Conservation (phyloP, 2,329 filamentous ascomycete species). For the Claviceps digitariae region DNA sequence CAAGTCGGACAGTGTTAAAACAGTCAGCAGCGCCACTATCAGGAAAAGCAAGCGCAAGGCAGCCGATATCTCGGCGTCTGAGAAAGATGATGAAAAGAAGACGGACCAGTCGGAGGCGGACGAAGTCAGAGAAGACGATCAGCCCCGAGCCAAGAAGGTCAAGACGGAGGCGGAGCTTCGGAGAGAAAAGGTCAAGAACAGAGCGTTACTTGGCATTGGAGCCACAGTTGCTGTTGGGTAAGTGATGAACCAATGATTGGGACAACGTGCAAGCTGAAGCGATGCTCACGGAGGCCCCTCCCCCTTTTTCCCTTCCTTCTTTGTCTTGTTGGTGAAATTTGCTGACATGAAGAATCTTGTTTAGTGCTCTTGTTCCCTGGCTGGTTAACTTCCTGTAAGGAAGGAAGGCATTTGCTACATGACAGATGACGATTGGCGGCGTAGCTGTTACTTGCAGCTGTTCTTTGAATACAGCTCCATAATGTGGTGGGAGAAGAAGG, state of each 20-base stretch:
- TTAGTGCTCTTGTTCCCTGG: slow-evolving; percentile 35
- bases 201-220: slow-evolving; percentile 73
- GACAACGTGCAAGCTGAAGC: too few relatives aligned
- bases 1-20: slow-evolving; percentile 19
- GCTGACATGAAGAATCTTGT: not conserved
- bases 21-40: slow-evolving; percentile 21
- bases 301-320: not conserved
- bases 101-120: slow-evolving; percentile 16
- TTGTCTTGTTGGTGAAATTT: too few relatives aligned
- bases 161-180: slow-evolving; percentile 71
- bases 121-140: slow-evolving; percentile 23
- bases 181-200: slow-evolving; percentile 74
- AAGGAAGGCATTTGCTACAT: not conserved
- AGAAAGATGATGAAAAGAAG: slow-evolving; percentile 35
- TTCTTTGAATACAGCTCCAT: slow-evolving; percentile 1
- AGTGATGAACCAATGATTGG: too few relatives aligned
- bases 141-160: slow-evolving; percentile 55
- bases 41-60: slow-evolving; percentile 61
- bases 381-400: slow-evolving; percentile 36
- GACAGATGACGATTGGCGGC: not conserved
- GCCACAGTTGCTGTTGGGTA: slow-evolving; percentile 86
- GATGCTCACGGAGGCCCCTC: too few relatives aligned
- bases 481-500: not conserved
- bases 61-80: slow-evolving; percentile 55
- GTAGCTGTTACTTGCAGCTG: not conserved